These are phyloP conservation scores for Metroxylon sagu DNA, from an alignment of 176 grass and related monocot genomes.

Conservation along the genomic window DNA sequence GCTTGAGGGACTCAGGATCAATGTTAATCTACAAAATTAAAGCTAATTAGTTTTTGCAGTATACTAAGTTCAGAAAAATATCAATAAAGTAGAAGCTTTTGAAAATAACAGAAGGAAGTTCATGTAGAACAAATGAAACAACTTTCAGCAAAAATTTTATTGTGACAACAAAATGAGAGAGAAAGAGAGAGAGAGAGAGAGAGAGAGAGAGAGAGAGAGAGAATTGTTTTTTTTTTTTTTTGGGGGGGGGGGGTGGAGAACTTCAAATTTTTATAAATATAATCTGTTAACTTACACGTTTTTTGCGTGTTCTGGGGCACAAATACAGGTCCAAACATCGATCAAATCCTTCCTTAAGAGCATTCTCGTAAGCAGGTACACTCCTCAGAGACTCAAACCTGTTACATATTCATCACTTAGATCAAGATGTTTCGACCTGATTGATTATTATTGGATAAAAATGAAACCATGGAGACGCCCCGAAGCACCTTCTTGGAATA, in stretches of 20 bases:
- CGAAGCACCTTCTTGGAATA: constrained; percentile 66
- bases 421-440: constrained; percentile 18
- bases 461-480: background rate
- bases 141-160: background rate
- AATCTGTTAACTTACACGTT: constrained; percentile 45
- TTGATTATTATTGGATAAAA: constrained; percentile 2
- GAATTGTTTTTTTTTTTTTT: too few species aligned
- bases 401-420: constrained; percentile 14
- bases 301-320: constrained; percentile 86
- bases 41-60: too few species aligned
- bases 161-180: too few species aligned
- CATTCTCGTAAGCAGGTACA: constrained; percentile 89
- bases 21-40: constrained; percentile 77
- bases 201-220: too few species aligned
- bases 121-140: background rate
- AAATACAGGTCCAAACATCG: constrained; percentile 92
- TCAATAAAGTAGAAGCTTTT: too few species aligned
- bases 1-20: constrained; percentile 85
- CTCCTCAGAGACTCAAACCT: constrained; percentile 80
- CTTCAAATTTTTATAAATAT: background rate
- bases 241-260: too few species aligned
- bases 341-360: constrained; percentile 85
- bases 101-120: too few species aligned
- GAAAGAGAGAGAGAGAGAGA: too few species aligned
- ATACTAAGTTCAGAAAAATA: background rate